Evolutionary conservation across 305 asterid species (phyloP).

Genomic region (Rubia tinctorum): DNA sequence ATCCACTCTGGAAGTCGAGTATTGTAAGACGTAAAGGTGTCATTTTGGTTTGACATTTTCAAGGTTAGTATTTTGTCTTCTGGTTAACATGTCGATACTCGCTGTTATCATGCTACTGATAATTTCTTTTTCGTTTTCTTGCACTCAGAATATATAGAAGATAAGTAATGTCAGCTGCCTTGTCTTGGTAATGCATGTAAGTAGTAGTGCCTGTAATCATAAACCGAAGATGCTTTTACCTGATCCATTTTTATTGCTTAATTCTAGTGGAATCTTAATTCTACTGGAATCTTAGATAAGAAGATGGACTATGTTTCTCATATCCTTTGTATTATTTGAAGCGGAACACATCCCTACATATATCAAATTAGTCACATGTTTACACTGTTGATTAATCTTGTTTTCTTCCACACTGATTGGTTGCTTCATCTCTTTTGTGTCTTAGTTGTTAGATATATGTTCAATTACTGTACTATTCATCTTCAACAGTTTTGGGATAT

Average conservation of each 20-base stretch:
- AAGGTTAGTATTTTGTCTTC: constrained; percentile 45
- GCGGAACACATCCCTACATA: background rate
- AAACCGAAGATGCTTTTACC: constrained; percentile 13
- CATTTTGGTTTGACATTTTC: constrained; percentile 98
- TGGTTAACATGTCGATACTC: background rate
- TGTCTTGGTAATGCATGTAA: constrained; percentile 93
- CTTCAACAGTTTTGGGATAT: background rate
- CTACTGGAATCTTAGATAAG: background rate
- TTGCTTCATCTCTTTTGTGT: background rate
- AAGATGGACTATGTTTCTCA: background rate
- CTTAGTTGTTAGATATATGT: background rate
- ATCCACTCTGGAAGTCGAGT: constrained; percentile 97
- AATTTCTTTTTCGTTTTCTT: background rate
- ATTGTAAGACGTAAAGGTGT: constrained; percentile 86
- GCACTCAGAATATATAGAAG: constrained; percentile 84
- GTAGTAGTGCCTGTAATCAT: constrained; percentile 28
- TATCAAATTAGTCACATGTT: background rate
- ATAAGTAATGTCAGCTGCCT: constrained; percentile 90
- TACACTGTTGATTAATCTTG: background rate
- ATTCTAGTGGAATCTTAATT: background rate
- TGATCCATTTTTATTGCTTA: background rate
- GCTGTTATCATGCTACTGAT: background rate
- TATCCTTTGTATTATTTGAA: background rate
- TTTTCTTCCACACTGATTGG: background rate
- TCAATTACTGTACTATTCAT: background rate